Base-by-base conservation (phyloP, 306 rosid species). In the Medicago ruthenica region DNA sequence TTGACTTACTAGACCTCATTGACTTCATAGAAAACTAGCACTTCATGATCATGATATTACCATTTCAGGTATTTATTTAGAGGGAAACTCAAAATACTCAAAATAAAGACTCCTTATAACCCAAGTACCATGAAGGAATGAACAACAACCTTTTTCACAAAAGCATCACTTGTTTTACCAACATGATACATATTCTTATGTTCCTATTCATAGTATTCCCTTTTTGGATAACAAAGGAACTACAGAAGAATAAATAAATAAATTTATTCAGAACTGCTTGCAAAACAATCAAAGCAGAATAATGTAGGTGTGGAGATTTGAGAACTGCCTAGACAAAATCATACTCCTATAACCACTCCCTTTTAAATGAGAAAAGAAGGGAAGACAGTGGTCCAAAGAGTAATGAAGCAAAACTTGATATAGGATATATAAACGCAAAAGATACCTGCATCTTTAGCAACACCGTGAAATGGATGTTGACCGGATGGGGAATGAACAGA, bases 401-500 rank as follows among this genome's bases (percentile, higher is more conserved):
- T 61, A 53, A 68, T 77, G 31, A 55, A 27, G 34, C 70, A 70
- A 74, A 65, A 60, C 31, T 63, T 22, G 5, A 40, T 13, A 60
- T 9, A 41, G 9, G 61, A 47, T 41, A 24, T 37, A 63, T 9
- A 44, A 61, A 53, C 76, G 71, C 51, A 60, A 53, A 68, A 20
- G 55, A 5, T 83, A 88, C 96, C 96, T 76, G 91, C 80, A 67
- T 92, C 97, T 63, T 87, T 92, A 64, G 85, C 76, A 75, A 85
- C 86, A 77, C 85, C 82, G n/a, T 39, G 96, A 61, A 88, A 45
- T 50, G 85, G 70, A 69, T 88, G 95, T 81, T 82, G 98, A 82
- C 82, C 82, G 65, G 98, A 95, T 18, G 87, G 90, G 76, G 88
- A 88, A 77, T 85, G 92, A 61, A 90, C 72, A 71, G 97, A 79